phyloP scores from a whole-genome alignment of 768 basidiomycete species.

The Serendipita vermifera region DNA sequence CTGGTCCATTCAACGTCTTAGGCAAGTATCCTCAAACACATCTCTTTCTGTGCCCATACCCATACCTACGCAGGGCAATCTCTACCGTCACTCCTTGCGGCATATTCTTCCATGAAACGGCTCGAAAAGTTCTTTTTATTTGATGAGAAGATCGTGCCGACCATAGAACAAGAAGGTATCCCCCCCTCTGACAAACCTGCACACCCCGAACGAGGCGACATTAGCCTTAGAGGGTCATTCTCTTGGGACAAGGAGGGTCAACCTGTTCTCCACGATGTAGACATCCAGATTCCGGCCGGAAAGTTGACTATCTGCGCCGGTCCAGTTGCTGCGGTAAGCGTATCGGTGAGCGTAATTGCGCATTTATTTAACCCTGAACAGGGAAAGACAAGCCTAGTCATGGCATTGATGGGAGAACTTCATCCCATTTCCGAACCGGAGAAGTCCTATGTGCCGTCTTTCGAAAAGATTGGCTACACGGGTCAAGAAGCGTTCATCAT shows the following conservation, averaged over 20 bases:
- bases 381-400: slow-evolving; percentile 14
- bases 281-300: neutral
- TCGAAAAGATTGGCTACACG: slow-evolving; percentile 25
- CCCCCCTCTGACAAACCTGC: neutral
- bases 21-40: neutral
- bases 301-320: slow-evolving; percentile 5
- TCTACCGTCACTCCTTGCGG: neutral
- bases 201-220: neutral
- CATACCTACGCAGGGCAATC: neutral
- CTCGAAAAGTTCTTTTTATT: neutral
- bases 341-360: neutral
- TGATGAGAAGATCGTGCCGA: neutral
- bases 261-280: neutral
- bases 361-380: slow-evolving; percentile 4
- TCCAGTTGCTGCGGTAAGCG: neutral
- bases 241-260: neutral
- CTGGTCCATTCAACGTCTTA: neutral
- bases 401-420: slow-evolving; percentile 28
- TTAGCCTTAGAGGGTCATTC: neutral
- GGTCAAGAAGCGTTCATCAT: slow-evolving; percentile 28
- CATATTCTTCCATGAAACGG: slow-evolving; percentile 6
- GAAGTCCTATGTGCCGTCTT: slow-evolving; percentile 23
- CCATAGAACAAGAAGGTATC: neutral
- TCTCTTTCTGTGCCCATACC: neutral
- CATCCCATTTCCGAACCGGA: slow-evolving; percentile 19